A percentile compares a stretch with the other conserved stretches of the same genome.
phyloP scores from a whole-genome alignment of 2,329 filamentous ascomycete genomes.

The Cladosporium velox region DNA sequence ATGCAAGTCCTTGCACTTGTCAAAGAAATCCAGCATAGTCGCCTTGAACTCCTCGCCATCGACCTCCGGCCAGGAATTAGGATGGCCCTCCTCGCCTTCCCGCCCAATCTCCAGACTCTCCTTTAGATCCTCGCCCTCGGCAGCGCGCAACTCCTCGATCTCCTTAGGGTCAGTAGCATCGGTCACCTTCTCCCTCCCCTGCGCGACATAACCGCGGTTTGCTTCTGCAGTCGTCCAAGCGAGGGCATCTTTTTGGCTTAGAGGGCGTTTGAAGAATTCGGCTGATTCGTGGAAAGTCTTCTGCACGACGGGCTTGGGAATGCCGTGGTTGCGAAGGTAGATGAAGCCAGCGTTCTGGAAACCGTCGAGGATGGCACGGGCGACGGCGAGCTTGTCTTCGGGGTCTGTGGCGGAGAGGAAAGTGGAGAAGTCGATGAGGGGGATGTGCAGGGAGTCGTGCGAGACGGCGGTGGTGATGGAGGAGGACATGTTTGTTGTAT shows the following conservation, averaged over 20 bases:
- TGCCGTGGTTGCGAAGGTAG: conserved; percentile 75
- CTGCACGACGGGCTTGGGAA: conserved; percentile 59
- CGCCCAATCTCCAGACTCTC: conserved; percentile 64
- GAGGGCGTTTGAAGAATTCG: conserved; percentile 65
- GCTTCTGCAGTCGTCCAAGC: conserved; percentile 60
- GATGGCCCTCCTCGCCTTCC: conserved; percentile 60
- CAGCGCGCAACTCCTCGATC: conserved; percentile 57
- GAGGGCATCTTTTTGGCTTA: conserved; percentile 62
- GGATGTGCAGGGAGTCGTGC: conserved; percentile 27
- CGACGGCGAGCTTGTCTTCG: conserved; percentile 46
- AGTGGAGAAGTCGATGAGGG: conserved; percentile 70
- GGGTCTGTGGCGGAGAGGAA: conserved; percentile 55
- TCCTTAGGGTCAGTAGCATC: conserved; percentile 53
- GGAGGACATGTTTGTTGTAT: not conserved
- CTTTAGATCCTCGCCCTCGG: conserved; percentile 48
- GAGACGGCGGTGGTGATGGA: conserved; percentile 11
- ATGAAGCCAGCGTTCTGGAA: conserved; percentile 86
- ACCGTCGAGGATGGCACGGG: conserved; percentile 71
- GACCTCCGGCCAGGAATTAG: conserved; percentile 75
- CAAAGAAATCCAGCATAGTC: conserved; percentile 75
- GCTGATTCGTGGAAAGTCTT: conserved; percentile 51
- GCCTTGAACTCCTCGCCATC: conserved; percentile 66
- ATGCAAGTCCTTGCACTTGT: conserved; percentile 73
- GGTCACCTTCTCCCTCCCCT: conserved; percentile 68
- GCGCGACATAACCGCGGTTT: conserved; percentile 52